Evolutionary conservation across 495 filamentous ascomycete genomes (phyloP).

Genomic region (Evansstolkia leycettana): DNA sequence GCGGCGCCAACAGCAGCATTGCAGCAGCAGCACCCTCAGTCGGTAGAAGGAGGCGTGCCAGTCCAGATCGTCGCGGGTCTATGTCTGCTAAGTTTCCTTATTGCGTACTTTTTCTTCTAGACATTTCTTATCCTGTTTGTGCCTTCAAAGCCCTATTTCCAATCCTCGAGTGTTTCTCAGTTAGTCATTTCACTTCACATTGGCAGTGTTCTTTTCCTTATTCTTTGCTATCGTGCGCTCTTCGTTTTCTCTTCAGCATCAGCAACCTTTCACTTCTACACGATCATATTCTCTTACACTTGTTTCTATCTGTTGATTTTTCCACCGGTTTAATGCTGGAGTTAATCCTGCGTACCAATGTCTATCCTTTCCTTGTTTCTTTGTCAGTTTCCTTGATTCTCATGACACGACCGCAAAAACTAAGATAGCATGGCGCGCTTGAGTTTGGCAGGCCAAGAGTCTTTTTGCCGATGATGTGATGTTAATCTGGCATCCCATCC

Average conservation of each 20-base stretch:
- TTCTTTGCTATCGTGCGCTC: constrained; percentile 4
- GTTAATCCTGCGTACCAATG: neutral
- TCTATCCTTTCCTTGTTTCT: constrained; percentile 10
- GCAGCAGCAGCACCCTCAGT: constrained; percentile 35
- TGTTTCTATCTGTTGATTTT: constrained; percentile 3
- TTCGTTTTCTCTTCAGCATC: constrained; percentile 8
- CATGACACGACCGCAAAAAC: no score
- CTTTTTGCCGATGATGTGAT: no score
- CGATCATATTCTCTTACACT: constrained; percentile 5
- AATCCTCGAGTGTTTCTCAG: constrained; percentile 4
- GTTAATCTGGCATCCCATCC: no score
- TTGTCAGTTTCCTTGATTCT: no score
- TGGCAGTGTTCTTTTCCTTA: constrained; percentile 14
- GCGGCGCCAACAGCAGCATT: constrained; percentile 25
- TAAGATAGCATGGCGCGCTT: no score
- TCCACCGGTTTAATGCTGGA: neutral
- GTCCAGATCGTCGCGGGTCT: constrained; percentile 71
- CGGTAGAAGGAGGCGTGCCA: constrained; percentile 61
- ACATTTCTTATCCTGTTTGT: constrained; percentile 9
- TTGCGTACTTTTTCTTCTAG: constrained; percentile 93
- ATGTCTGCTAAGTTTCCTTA: constrained; percentile 79
- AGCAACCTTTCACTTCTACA: constrained; percentile 4
- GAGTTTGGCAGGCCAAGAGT: no score
- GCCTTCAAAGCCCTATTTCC: constrained; percentile 11
- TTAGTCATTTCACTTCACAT: constrained; percentile 10